phyloP scores from a whole-genome alignment of 805 yeast genomes.

The Cyberlindnera galapagoensis region DNA sequence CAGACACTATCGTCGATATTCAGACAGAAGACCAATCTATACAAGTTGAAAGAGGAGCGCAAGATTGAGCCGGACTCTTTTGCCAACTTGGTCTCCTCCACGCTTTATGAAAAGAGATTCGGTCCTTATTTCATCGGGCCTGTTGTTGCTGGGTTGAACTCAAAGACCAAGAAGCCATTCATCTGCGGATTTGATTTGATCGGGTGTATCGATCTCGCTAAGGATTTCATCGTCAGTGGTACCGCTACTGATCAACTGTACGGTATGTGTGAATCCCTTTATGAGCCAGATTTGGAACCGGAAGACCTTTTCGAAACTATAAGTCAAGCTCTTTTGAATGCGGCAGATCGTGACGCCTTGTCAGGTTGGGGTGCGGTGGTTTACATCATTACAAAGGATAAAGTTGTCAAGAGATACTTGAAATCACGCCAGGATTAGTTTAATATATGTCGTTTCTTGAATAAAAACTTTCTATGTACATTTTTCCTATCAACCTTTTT shows the following conservation, averaged over 20 bases:
- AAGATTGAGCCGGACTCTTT: slow-evolving; percentile 88
- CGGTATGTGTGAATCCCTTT: slow-evolving; percentile 97
- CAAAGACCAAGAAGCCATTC: slow-evolving; percentile 78
- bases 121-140: slow-evolving; percentile 98
- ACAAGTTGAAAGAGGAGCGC: slow-evolving; percentile 87
- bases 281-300: slow-evolving; percentile 89
- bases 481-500: no score
- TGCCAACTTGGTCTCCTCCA: slow-evolving; percentile 85
- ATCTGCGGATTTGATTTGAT: slow-evolving; percentile 94
- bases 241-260: slow-evolving; percentile 95
- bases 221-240: slow-evolving; percentile 92
- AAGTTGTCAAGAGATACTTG: slow-evolving; percentile 78
- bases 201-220: slow-evolving; percentile 93
- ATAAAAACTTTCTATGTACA: slow-evolving; percentile 2
- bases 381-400: slow-evolving; percentile 85
- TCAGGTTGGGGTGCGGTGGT: slow-evolving; percentile 99
- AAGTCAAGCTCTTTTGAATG: slow-evolving; percentile 87
- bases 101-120: slow-evolving; percentile 84
- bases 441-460: no score
- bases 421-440: slow-evolving; percentile 93
- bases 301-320: slow-evolving; percentile 95
- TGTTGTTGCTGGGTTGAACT: slow-evolving; percentile 88
- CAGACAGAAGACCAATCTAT: slow-evolving; percentile 79
- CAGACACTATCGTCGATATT: slow-evolving; percentile 70
- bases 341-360: slow-evolving; percentile 94